Evolutionary conservation across 106 monocot species (phyloP).

Genomic region (Dendrobium chrysotoxum): DNA sequence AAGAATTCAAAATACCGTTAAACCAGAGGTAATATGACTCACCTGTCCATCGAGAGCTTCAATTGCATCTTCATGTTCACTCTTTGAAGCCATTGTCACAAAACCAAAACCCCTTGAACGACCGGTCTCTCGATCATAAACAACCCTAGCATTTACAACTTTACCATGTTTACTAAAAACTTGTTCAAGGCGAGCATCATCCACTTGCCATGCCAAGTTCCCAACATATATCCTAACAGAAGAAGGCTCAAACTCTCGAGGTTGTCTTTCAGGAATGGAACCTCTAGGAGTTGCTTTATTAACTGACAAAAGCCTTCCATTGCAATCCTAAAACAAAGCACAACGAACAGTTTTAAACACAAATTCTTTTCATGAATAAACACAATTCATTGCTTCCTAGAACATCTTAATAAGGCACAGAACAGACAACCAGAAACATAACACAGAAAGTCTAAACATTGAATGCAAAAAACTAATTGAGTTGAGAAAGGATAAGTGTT

Average conservation of each 20-base stretch:
- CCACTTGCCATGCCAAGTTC: conserved; percentile 86
- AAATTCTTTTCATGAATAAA: background rate
- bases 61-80: conserved; percentile 82
- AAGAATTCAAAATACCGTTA: background rate
- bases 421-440: background rate
- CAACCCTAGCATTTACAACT: conserved; percentile 66
- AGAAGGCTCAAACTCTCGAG: conserved; percentile 30
- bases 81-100: conserved; percentile 65
- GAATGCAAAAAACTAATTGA: background rate
- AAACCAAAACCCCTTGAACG: conserved; percentile 94
- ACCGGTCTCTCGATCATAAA: conserved; percentile 81
- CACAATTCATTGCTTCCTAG: background rate
- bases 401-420: background rate
- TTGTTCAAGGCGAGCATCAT: conserved; percentile 69
- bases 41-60: conserved; percentile 95
- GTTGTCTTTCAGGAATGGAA: conserved; percentile 39
- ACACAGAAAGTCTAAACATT: background rate
- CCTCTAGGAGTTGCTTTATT: conserved; percentile 85
- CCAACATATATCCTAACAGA: conserved; percentile 77
- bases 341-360: background rate
- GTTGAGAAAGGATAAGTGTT: background rate
- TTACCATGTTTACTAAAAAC: conserved; percentile 80
- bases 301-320: conserved; percentile 70
- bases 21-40: background rate
- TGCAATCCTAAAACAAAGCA: conserved; percentile 36